phyloP scores from a whole-genome alignment of 768 basidiomycete genomes.

The Pleurotus ostreatus region DNA sequence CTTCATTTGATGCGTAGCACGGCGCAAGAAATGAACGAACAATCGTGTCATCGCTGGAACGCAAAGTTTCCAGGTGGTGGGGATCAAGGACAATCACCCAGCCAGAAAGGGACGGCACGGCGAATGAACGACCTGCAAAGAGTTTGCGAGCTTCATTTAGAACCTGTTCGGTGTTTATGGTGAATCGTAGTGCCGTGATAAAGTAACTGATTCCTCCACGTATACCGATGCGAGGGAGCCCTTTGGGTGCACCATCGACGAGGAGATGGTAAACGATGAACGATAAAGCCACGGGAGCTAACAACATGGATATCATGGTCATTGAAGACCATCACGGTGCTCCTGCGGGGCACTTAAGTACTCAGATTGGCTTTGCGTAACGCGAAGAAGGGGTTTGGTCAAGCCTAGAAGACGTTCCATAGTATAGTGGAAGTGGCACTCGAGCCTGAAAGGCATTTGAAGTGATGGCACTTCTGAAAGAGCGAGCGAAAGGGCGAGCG shows the following conservation, averaged over 20 bases:
- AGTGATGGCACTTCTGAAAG: too few relatives aligned
- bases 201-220: not conserved
- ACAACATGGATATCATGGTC: not conserved
- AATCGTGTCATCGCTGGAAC: not conserved
- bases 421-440: too few relatives aligned
- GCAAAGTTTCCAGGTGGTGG: not conserved
- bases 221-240: not conserved
- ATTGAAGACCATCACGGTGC: not conserved
- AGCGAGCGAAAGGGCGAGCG: too few relatives aligned
- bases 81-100: not conserved
- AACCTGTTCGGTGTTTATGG: not conserved
- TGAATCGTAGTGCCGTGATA: not conserved
- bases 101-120: not conserved
- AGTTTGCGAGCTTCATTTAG: not conserved
- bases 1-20: not conserved
- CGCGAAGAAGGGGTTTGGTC: too few relatives aligned
- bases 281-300: not conserved
- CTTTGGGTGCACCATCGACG: not conserved
- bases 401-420: too few relatives aligned
- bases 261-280: conserved; percentile 5
- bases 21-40: not conserved
- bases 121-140: not conserved
- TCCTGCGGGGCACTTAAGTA: too few relatives aligned
- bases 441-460: too few relatives aligned
- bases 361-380: too few relatives aligned